These are phyloP conservation scores for Pleurotus djamor DNA, from an alignment of 768 basidiomycete genomes.

Conservation along the genomic window DNA sequence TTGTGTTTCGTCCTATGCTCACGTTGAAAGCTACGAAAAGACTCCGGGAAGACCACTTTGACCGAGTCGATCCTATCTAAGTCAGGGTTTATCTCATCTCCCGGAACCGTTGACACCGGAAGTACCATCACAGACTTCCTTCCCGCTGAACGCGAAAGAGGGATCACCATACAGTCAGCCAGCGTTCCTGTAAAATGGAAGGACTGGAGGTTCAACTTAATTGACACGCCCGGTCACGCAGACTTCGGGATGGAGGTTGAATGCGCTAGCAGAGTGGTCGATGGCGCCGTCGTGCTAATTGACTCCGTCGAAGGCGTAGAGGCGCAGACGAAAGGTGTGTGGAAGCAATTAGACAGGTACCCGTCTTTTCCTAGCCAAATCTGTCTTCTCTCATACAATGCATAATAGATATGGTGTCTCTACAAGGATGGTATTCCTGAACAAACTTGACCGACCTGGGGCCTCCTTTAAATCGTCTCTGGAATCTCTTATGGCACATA, in stretches of 20 bases:
- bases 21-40: slow-evolving; percentile 30
- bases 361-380: slow-evolving; percentile 15
- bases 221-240: slow-evolving; percentile 91
- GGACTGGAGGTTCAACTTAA: slow-evolving; percentile 81
- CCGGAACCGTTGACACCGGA: slow-evolving; percentile 86
- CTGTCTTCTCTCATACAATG: slow-evolving; percentile 4
- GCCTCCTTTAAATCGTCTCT: slow-evolving; percentile 75
- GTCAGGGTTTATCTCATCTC: slow-evolving; percentile 66
- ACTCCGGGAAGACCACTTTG: slow-evolving; percentile 88
- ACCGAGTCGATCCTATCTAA: slow-evolving; percentile 84
- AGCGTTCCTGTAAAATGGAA: slow-evolving; percentile 89
- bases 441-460: slow-evolving; percentile 87
- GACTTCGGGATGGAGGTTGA: slow-evolving; percentile 98
- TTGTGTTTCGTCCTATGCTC: slow-evolving; percentile 4
- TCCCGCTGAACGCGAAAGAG: slow-evolving; percentile 85
- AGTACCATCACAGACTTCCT: slow-evolving; percentile 91
- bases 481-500: slow-evolving; percentile 69
- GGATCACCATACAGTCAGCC: slow-evolving; percentile 91
- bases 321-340: slow-evolving; percentile 87
- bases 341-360: slow-evolving; percentile 83
- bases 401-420: slow-evolving; percentile 69
- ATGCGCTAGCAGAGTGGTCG: slow-evolving; percentile 86
- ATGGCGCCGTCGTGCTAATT: slow-evolving; percentile 85
- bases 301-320: slow-evolving; percentile 93
- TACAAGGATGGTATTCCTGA: slow-evolving; percentile 78